These are phyloP conservation scores for Venturia carpophila DNA, from an alignment of 2,329 filamentous ascomycete genomes.

Conservation along the genomic window DNA sequence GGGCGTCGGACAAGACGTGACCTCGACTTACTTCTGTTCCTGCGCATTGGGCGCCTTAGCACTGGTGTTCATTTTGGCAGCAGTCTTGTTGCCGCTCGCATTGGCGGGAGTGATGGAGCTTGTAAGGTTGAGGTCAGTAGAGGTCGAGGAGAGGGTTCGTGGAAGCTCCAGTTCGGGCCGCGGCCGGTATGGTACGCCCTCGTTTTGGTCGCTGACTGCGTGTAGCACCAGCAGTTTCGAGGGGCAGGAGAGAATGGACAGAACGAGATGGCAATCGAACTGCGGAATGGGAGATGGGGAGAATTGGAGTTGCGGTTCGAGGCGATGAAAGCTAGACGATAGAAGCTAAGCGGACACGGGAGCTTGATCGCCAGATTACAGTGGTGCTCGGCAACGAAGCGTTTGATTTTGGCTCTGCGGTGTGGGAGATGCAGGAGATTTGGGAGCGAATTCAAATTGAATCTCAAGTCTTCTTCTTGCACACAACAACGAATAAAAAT, in stretches of 20 bases:
- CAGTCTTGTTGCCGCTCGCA: constrained; percentile 33
- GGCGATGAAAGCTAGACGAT: neutral
- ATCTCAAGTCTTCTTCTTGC: too few species aligned
- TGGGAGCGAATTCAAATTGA: neutral
- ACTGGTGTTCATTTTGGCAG: constrained; percentile 43
- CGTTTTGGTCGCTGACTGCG: neutral
- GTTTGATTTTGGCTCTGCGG: neutral
- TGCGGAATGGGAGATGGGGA: constrained; percentile 6
- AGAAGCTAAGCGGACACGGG: constrained; percentile 2
- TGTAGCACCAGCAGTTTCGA: neutral
- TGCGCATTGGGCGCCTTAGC: constrained; percentile 35
- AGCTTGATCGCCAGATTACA: neutral
- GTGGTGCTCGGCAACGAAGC: neutral
- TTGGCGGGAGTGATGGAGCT: constrained; percentile 28
- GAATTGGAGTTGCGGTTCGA: constrained; percentile 7
- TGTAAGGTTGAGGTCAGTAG: constrained; percentile 2
- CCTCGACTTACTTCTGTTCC: constrained; percentile 32
- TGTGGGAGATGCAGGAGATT: neutral
- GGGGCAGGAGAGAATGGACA: neutral
- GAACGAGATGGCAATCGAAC: constrained; percentile 15
- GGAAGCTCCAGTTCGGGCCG: neutral
- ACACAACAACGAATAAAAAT: too few species aligned
- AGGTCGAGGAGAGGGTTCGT: neutral
- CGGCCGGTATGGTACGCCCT: neutral
- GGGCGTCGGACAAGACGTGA: constrained; percentile 1